Evolutionary conservation across 768 basidiomycete species (phyloP).

Genomic region (Macrocybe gigantea): DNA sequence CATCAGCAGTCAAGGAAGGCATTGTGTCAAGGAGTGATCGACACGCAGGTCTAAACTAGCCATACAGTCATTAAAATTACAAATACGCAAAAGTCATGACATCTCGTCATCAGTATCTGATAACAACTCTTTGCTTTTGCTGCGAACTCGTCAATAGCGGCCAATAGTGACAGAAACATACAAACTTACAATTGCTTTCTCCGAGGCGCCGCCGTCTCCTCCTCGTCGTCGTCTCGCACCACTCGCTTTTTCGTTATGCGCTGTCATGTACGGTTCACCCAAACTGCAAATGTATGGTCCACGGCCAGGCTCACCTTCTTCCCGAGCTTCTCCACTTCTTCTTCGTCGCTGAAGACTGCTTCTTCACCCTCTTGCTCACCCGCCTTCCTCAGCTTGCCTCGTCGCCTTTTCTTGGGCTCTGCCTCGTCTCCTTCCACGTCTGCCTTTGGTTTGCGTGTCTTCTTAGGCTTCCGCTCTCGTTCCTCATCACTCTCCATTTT

Average conservation of each 20-base stretch:
- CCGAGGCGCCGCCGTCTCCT: constrained; percentile 50
- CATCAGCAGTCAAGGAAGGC: constrained; percentile 47
- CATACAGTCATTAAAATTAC: too few relatives aligned
- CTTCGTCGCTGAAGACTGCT: constrained; percentile 67
- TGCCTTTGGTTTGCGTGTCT: constrained; percentile 46
- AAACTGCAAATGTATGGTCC: constrained; percentile 11
- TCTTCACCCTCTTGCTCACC: constrained; percentile 59
- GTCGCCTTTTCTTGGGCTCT: constrained; percentile 68
- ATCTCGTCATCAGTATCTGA: constrained; percentile 86
- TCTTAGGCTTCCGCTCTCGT: constrained; percentile 58
- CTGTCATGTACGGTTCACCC: constrained; percentile 20
- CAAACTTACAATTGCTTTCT: constrained; percentile 71
- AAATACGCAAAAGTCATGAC: constrained; percentile 30
- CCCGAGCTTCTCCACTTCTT: constrained; percentile 54
- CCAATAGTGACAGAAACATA: background rate
- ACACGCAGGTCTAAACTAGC: too few relatives aligned
- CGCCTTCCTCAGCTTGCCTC: constrained; percentile 61
- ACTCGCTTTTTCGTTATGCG: constrained; percentile 65
- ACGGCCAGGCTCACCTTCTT: constrained; percentile 49
- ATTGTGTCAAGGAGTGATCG: background rate
- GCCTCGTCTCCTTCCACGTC: constrained; percentile 53
- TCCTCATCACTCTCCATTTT: constrained; percentile 77
- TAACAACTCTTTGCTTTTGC: constrained; percentile 86
- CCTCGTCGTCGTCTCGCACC: constrained; percentile 77
- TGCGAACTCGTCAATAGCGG: constrained; percentile 21